A percentile compares a stretch with the other conserved stretches of the same genome.
Conservation (phyloP, 495 filamentous ascomycete genomes). For the Tricharina praecox region DNA sequence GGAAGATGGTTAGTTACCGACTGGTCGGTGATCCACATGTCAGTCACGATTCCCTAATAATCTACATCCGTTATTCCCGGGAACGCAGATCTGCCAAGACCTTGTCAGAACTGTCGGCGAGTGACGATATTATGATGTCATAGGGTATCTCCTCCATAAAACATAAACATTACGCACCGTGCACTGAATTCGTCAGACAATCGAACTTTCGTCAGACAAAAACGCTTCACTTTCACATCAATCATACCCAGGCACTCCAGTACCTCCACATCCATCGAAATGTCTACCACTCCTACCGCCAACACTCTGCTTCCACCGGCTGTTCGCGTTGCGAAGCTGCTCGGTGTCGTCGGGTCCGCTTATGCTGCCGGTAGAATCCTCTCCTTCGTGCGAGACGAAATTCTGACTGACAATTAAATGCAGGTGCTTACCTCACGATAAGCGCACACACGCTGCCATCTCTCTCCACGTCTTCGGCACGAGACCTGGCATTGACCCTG, state of each 20-base stretch:
- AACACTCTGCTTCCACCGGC: conserved; percentile 23
- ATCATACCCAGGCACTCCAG: conserved; percentile 1
- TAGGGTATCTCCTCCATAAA: background rate
- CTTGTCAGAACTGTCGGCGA: background rate
- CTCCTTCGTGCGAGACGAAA: too few relatives aligned
- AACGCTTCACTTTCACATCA: background rate
- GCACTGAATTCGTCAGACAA: background rate
- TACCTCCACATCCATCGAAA: too few relatives aligned
- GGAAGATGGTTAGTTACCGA: background rate
- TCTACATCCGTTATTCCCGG: background rate
- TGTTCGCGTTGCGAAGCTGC: conserved; percentile 22
- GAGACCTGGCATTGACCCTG: conserved; percentile 14
- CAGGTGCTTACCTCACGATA: conserved; percentile 21
- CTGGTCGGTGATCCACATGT: background rate
- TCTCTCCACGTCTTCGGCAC: conserved; percentile 10
- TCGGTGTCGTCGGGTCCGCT: conserved; percentile 22
- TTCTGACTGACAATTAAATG: background rate
- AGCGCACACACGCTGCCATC: conserved; percentile 18
- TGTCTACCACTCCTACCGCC: conserved; percentile 16
- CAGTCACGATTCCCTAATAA: background rate
- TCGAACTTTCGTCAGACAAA: background rate
- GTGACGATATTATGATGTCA: background rate
- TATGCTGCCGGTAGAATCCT: conserved; percentile 14
- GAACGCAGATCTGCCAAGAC: background rate
- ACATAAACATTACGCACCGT: background rate